Evolutionary conservation across 2,329 filamentous ascomycete species (phyloP).

Genomic region (Daldinia sp.): DNA sequence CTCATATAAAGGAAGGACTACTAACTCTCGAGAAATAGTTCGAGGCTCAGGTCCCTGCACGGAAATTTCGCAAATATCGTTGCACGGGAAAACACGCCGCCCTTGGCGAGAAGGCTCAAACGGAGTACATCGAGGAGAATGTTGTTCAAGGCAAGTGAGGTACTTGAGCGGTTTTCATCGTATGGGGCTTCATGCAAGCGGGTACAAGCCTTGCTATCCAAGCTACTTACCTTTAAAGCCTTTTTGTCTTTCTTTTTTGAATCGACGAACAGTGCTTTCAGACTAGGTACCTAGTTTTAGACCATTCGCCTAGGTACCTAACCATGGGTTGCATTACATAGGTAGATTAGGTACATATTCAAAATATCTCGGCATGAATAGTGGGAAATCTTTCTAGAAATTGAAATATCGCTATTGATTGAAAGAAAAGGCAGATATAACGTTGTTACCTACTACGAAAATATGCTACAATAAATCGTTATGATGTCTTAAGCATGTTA

Average conservation of each 20-base stretch:
- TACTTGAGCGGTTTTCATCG: neutral
- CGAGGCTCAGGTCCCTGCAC: slow-evolving; percentile 53
- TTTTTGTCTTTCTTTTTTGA: no score
- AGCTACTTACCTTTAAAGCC: no score
- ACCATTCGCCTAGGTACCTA: no score
- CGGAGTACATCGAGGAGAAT: slow-evolving; percentile 39
- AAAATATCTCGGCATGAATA: no score
- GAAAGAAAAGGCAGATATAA: neutral
- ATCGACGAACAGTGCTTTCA: no score
- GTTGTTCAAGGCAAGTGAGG: neutral
- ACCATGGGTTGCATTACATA: no score
- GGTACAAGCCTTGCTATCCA: no score
- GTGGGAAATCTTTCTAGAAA: neutral
- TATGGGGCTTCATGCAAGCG: neutral
- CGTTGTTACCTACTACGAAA: neutral
- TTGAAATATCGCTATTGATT: neutral
- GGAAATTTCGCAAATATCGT: slow-evolving; percentile 54
- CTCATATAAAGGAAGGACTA: no score
- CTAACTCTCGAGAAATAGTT: slow-evolving; percentile 47
- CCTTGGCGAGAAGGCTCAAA: slow-evolving; percentile 43
- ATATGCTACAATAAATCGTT: neutral
- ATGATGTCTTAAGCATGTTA: neutral
- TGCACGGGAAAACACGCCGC: slow-evolving; percentile 50
- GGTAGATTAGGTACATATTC: no score
- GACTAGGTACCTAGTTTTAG: no score